Base-by-base conservation (phyloP, 345 rosid genomes). In the Angophora floribunda region DNA sequence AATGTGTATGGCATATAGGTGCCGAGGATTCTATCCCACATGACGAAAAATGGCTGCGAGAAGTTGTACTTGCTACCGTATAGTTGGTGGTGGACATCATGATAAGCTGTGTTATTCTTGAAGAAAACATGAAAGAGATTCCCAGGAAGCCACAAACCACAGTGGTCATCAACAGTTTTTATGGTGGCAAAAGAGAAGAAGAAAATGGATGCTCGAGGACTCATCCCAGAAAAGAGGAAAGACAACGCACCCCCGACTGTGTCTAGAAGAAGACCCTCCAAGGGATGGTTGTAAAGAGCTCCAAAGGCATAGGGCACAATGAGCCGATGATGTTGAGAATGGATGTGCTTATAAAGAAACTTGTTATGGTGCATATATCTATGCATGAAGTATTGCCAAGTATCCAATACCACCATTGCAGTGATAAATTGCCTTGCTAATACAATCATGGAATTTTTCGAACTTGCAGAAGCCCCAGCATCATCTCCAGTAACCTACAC, bases 111-210 rank as follows among this genome's bases (percentile, higher is more conserved):
- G 89, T 96, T 96, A 95, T 96, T 96, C 89, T 88, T 94, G 87
- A 96, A 96, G 53, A 96, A 90, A 87, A 92, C 41, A 26, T 96
- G 99, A 91, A 96, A 94, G 44, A 92, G 92, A 86, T 96, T 96
- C 89, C 98, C 98, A 14, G 99, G 99, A 87, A 96, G 96, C 94
- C 96, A 94, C 59, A 96, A 87, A 51, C 99, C 98, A 7, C 99
- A 95, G 88, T 95, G 99, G 89, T 96, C 98, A 45, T 96, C 98
- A 86, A 95, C 99, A 2, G 97, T 95, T 91, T 96, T 96, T 90
- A 96, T 93, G 50, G 98, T 96, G 79, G 97, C 97, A n/a, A 96
- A 95, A 14, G 98, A 95, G 96, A 96, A 96, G 93, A 96, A 96
- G 90, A 94, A 95, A 78, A 96, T 95, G 67, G 98, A 96, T 24